Percentiles rank a stretch among this genome's conserved stretches.
phyloP scores from a whole-genome alignment of 306 rosid genomes.

The Sophora flavescens region DNA sequence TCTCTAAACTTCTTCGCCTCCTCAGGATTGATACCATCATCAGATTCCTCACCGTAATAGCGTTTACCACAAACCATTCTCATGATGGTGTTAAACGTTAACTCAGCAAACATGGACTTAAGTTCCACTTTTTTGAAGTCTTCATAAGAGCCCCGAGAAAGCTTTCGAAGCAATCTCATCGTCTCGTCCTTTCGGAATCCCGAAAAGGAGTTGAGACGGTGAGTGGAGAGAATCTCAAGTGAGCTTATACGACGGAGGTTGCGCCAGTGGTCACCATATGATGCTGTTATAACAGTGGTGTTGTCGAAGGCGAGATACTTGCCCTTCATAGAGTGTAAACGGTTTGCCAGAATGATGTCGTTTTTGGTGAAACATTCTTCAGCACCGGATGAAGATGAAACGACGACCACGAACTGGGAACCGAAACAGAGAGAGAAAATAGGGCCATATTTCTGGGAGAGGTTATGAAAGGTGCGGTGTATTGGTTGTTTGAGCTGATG shows the following conservation, averaged over 20 bases:
- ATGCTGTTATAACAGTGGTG: slow-evolving; percentile 43
- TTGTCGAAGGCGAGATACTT: slow-evolving; percentile 59
- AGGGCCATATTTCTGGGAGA: slow-evolving; percentile 58
- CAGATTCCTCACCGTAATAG: slow-evolving; percentile 55
- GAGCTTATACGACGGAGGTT: slow-evolving; percentile 76
- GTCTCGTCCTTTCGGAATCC: slow-evolving; percentile 59
- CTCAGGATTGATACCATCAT: slow-evolving; percentile 35
- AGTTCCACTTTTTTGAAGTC: slow-evolving; percentile 53
- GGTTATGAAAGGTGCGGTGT: slow-evolving; percentile 45
- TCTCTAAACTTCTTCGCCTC: slow-evolving; percentile 62
- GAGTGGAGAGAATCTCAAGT: slow-evolving; percentile 64
- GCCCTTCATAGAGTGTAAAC: slow-evolving; percentile 35
- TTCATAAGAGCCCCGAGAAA: not conserved
- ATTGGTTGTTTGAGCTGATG: slow-evolving; percentile 55
- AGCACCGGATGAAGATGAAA: slow-evolving; percentile 56
- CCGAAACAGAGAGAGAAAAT: slow-evolving; percentile 49
- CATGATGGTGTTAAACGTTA: slow-evolving; percentile 69
- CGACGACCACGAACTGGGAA: slow-evolving; percentile 43
- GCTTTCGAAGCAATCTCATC: slow-evolving; percentile 46
- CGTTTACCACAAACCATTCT: slow-evolving; percentile 79
- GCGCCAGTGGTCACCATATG: slow-evolving; percentile 86
- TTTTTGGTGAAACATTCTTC: slow-evolving; percentile 81
- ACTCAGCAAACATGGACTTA: slow-evolving; percentile 46
- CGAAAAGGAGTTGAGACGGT: slow-evolving; percentile 55
- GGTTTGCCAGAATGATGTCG: slow-evolving; percentile 68